Evolutionary conservation across 805 yeast genomes (phyloP).

Genomic region (Cyberlindnera xishuangbannaensis): DNA sequence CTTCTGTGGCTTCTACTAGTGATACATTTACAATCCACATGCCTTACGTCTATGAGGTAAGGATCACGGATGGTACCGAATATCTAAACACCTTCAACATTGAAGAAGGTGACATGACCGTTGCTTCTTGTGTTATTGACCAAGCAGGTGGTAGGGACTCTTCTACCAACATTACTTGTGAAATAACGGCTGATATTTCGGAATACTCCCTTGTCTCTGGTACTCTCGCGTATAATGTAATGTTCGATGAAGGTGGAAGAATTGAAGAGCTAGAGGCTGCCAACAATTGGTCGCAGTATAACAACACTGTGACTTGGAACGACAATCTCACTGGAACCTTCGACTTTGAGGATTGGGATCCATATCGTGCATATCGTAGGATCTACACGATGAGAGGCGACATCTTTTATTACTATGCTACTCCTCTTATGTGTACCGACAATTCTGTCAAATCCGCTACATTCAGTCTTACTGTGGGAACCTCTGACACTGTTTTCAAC

Average conservation of each 20-base stretch:
- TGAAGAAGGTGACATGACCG: too few species aligned
- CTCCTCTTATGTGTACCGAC: too few species aligned
- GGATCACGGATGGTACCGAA: not conserved
- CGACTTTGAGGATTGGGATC: too few species aligned
- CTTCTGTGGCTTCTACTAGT: not conserved
- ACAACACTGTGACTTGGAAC: not conserved
- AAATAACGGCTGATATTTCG: not conserved
- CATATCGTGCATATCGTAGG: too few species aligned
- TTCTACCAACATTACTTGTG: not conserved
- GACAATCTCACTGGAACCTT: not conserved
- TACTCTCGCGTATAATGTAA: not conserved
- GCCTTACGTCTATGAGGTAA: not conserved
- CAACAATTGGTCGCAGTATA: not conserved
- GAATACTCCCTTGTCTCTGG: not conserved
- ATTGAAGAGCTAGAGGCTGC: not conserved
- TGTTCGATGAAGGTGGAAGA: not conserved
- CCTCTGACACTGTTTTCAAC: too few species aligned
- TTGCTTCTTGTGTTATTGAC: too few species aligned
- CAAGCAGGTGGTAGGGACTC: too few species aligned
- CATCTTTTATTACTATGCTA: too few species aligned
- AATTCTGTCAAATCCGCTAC: too few species aligned
- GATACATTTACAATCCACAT: not conserved
- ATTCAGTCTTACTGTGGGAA: too few species aligned
- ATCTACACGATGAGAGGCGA: too few species aligned
- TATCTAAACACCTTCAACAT: not conserved